These are phyloP conservation scores for Ceratocystis albifundus DNA, from an alignment of 2,329 filamentous ascomycete genomes.

Conservation along the genomic window DNA sequence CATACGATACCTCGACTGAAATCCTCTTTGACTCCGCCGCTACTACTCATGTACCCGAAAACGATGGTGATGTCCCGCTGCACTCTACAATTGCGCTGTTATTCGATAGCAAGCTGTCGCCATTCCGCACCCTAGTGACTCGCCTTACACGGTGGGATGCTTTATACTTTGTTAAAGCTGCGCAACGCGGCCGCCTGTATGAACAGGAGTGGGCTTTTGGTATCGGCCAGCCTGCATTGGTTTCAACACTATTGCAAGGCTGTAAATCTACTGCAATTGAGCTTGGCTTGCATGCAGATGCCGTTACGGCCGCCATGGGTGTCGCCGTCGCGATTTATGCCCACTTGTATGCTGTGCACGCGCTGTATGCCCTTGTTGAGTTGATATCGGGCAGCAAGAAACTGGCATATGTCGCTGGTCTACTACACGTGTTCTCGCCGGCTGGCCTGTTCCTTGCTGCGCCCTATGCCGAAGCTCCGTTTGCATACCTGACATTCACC, in stretches of 20 bases:
- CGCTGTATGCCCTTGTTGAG: slow-evolving; percentile 61
- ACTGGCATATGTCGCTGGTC: slow-evolving; percentile 38
- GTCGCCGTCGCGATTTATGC: slow-evolving; percentile 58
- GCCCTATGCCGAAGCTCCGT: slow-evolving; percentile 71
- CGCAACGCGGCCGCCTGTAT: slow-evolving; percentile 53
- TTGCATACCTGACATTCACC: slow-evolving; percentile 62
- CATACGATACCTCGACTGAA: slow-evolving; percentile 69
- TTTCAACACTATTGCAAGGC: slow-evolving; percentile 17
- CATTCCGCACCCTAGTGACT: slow-evolving; percentile 32
- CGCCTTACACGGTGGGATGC: slow-evolving; percentile 70
- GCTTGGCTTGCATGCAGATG: slow-evolving; percentile 20
- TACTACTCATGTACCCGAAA: slow-evolving; percentile 31
- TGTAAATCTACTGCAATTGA: slow-evolving; percentile 18
- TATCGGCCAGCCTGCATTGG: slow-evolving; percentile 33
- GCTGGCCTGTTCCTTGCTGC: slow-evolving; percentile 82
- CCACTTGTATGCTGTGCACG: slow-evolving; percentile 64
- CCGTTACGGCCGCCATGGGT: slow-evolving; percentile 40
- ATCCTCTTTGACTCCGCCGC: slow-evolving; percentile 31
- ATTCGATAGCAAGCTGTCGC: neutral
- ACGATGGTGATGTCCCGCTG: slow-evolving; percentile 19
- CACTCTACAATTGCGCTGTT: slow-evolving; percentile 26
- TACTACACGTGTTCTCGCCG: slow-evolving; percentile 72
- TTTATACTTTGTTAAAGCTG: slow-evolving; percentile 58
- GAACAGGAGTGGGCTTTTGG: slow-evolving; percentile 86
- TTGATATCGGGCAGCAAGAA: slow-evolving; percentile 51